Conservation (phyloP, 1,284 basidiomycete species). For the Rhizoctonia solani region DNA sequence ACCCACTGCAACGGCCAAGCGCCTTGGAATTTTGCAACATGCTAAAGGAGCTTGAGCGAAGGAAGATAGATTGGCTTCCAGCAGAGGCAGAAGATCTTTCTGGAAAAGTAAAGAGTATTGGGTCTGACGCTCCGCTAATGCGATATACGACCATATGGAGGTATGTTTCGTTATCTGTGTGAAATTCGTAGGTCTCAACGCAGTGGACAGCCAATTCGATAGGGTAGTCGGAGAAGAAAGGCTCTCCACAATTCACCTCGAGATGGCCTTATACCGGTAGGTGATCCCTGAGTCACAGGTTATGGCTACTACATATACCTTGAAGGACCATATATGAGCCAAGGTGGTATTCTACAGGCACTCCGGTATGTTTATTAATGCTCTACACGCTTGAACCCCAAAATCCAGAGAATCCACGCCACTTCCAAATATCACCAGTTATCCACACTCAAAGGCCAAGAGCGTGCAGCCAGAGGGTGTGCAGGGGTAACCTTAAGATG, state of each 20-base stretch:
- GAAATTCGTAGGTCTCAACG: no score
- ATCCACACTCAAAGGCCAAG: no score
- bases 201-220: background rate
- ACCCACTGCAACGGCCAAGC: conserved; percentile 11
- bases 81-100: background rate
- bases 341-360: conserved; percentile 25
- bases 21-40: background rate
- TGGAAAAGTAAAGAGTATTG: background rate
- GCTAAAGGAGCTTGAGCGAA: background rate
- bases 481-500: no score
- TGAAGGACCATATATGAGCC: conserved; percentile 8
- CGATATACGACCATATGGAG: background rate
- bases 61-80: conserved; percentile 1
- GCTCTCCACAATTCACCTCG: background rate
- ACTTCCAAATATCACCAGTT: background rate
- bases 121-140: background rate
- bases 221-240: background rate
- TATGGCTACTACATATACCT: background rate
- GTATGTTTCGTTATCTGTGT: background rate
- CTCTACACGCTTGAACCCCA: background rate
- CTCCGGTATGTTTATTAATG: background rate
- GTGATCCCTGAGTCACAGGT: background rate
- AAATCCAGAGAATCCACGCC: background rate
- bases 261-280: background rate
- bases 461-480: no score